These are phyloP conservation scores for Hypoxylon lienhwacheense DNA, from an alignment of 495 filamentous ascomycete species.

Conservation along the genomic window DNA sequence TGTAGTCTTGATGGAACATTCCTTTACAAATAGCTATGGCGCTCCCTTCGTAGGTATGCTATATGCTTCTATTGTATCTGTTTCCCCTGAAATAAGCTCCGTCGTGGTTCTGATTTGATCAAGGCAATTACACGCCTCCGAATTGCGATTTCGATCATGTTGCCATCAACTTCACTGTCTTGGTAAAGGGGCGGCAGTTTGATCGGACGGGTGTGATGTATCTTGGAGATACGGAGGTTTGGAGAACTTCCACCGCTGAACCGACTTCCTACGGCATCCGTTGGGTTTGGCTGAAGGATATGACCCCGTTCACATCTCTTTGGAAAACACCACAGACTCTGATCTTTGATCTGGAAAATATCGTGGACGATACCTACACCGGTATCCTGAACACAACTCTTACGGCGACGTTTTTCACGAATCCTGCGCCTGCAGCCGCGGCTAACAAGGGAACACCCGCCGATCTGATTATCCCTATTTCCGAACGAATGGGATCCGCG, in stretches of 20 bases:
- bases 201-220: constrained; percentile 83
- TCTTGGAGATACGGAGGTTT: constrained; percentile 81
- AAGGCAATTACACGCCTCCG: constrained; percentile 75
- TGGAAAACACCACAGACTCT: constrained; percentile 71
- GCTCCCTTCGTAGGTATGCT: constrained; percentile 74
- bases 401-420: constrained; percentile 74
- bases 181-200: constrained; percentile 73
- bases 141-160: constrained; percentile 78
- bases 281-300: constrained; percentile 82
- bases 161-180: constrained; percentile 79
- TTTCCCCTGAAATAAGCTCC: background rate
- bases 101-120: background rate
- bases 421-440: constrained; percentile 39
- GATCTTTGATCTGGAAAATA: constrained; percentile 82
- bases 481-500: constrained; percentile 54
- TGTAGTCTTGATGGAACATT: constrained; percentile 68
- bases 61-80: no score
- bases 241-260: constrained; percentile 86
- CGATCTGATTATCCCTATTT: constrained; percentile 76
- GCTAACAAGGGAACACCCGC: constrained; percentile 51
- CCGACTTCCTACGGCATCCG: constrained; percentile 72
- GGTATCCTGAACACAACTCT: constrained; percentile 77
- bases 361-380: constrained; percentile 75
- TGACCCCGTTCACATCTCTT: constrained; percentile 72
- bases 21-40: constrained; percentile 79